These are phyloP conservation scores for Yamadazyma paraphyllophila DNA, from an alignment of 805 yeast genomes.

Conservation along the genomic window DNA sequence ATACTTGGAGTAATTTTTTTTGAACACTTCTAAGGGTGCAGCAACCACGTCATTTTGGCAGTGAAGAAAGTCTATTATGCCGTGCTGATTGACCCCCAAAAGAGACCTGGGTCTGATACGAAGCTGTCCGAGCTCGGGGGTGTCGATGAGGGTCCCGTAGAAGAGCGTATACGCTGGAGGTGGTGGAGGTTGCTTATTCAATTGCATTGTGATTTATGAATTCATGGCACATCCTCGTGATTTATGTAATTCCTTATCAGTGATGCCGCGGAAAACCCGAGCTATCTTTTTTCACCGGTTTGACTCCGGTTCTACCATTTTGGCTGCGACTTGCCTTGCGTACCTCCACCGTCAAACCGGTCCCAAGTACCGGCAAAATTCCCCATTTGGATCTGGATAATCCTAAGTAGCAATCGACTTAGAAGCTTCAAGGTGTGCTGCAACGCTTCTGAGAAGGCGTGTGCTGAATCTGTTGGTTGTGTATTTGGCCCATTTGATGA, in stretches of 20 bases:
- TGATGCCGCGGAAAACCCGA: background rate
- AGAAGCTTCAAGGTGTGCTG: too few species aligned
- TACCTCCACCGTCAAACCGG: background rate
- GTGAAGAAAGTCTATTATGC: conserved; percentile 47
- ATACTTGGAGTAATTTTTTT: conserved; percentile 9
- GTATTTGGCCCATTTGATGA: too few species aligned
- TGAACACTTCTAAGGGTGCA: conserved; percentile 22
- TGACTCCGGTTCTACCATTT: background rate
- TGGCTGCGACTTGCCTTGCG: background rate
- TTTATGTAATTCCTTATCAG: background rate
- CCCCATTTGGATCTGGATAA: background rate
- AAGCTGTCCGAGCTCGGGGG: conserved; percentile 57
- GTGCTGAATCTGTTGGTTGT: too few species aligned
- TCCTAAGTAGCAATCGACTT: too few species aligned
- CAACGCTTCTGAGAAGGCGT: too few species aligned
- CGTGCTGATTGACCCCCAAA: conserved; percentile 60
- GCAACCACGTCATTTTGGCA: conserved; percentile 7
- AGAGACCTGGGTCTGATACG: conserved; percentile 56
- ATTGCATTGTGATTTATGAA: background rate
- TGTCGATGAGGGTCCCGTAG: conserved; percentile 72
- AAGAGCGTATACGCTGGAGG: conserved; percentile 42
- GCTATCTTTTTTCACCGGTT: background rate
- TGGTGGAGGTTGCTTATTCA: background rate
- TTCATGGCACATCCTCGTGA: background rate
- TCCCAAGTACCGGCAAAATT: background rate